Percentiles rank a stretch among this genome's conserved stretches.
Evolutionary conservation across 1,139 yeast genomes (phyloP).

Genomic region (Saccharomyces hybrid): DNA sequence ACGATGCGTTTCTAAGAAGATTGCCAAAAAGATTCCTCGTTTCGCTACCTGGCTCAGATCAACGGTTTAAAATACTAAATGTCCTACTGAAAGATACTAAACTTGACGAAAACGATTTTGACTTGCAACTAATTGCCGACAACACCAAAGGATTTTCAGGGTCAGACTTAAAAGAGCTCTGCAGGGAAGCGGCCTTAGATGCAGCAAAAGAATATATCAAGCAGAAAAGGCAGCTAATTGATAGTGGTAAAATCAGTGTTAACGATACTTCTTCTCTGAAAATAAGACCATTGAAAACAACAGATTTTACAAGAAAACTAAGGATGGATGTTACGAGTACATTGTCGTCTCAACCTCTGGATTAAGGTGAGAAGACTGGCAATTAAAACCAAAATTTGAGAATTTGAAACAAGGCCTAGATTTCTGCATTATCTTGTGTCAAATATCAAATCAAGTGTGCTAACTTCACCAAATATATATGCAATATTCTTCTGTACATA

Average conservation of each 20-base stretch:
- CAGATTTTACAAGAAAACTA: conserved; percentile 19
- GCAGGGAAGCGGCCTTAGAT: conserved; percentile 86
- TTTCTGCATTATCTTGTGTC: background rate
- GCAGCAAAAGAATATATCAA: conserved; percentile 83
- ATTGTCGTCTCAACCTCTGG: background rate
- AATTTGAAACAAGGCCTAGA: conserved; percentile 48
- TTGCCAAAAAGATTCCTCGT: conserved; percentile 88
- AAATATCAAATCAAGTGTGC: background rate
- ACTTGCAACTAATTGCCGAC: conserved; percentile 50
- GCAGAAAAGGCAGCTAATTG: conserved; percentile 24
- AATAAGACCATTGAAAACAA: conserved; percentile 26
- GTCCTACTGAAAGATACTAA: conserved; percentile 61
- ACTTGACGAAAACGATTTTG: conserved; percentile 50
- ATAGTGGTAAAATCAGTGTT: conserved; percentile 3
- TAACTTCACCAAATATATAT: background rate
- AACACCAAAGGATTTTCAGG: conserved; percentile 78
- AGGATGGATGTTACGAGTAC: background rate
- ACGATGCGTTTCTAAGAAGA: conserved; percentile 83
- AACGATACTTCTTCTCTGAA: conserved; percentile 9
- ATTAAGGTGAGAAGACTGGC: conserved; percentile 44
- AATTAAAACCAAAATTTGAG: conserved; percentile 47
- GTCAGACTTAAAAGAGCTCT: conserved; percentile 81
- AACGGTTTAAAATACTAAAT: conserved; percentile 60
- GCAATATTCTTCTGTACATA: background rate
- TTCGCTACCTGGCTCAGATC: conserved; percentile 59